A percentile compares a stretch with the other conserved stretches of the same genome.
Evolutionary conservation across 345 rosid genomes (phyloP).

Genomic region (Linum lewisii): DNA sequence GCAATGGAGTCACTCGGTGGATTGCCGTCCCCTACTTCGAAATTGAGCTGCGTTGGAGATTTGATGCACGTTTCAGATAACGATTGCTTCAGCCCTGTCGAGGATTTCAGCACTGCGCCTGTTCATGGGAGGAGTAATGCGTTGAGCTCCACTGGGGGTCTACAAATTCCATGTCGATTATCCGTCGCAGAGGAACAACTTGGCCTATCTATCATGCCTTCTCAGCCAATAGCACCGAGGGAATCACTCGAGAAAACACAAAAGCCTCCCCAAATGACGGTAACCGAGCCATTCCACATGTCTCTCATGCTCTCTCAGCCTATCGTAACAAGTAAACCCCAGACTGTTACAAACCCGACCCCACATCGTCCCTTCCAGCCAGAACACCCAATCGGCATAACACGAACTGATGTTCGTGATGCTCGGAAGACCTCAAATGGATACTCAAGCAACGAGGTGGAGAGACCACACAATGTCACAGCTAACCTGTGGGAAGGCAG

Average conservation of each 20-base stretch:
- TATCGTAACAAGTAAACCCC: background rate
- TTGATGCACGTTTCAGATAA: slow-evolving; percentile 54
- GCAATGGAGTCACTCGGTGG: slow-evolving; percentile 85
- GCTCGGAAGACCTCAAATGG: slow-evolving; percentile 29
- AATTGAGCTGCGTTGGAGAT: slow-evolving; percentile 32
- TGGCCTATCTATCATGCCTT: slow-evolving; percentile 16
- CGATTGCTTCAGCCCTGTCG: slow-evolving; percentile 74
- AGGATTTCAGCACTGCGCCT: slow-evolving; percentile 49
- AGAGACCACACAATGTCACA: slow-evolving; percentile 30
- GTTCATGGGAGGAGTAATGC: slow-evolving; percentile 57
- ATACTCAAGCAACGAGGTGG: slow-evolving; percentile 36
- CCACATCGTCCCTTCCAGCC: slow-evolving; percentile 1
- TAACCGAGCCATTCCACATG: background rate
- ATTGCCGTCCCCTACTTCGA: slow-evolving; percentile 72
- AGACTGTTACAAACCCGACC: background rate
- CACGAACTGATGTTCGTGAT: slow-evolving; percentile 18
- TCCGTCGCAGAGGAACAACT: slow-evolving; percentile 23
- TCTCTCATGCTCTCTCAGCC: slow-evolving; percentile 16
- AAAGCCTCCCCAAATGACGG: slow-evolving; percentile 6
- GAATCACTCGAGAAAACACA: slow-evolving; percentile 7
- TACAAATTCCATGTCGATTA: slow-evolving; percentile 38
- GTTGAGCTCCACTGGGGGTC: slow-evolving; percentile 60
- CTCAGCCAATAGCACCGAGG: slow-evolving; percentile 15
- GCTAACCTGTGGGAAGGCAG: slow-evolving; percentile 43
- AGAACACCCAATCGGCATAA: background rate